Percentiles rank a stretch among this genome's conserved stretches.
These are phyloP conservation scores for Suhomyces sp. DNA, from an alignment of 805 yeast species.

Conservation along the genomic window DNA sequence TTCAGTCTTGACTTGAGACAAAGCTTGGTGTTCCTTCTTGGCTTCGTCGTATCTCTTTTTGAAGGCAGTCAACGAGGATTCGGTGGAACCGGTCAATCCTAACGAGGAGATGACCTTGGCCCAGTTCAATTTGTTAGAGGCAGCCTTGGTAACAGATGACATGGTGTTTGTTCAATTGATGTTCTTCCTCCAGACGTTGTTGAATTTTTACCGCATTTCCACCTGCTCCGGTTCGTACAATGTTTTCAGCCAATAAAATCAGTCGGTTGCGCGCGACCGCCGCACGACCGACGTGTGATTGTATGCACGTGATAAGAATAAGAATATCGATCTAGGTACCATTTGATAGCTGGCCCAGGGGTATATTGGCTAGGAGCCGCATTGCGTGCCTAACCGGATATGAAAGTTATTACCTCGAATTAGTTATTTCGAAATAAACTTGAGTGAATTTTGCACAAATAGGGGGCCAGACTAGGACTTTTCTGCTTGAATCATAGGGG, in stretches of 20 bases:
- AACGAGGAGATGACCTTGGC: constrained; percentile 81
- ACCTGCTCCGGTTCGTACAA: constrained; percentile 1
- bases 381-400: too few species aligned
- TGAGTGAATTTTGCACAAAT: neutral
- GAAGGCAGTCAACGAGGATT: constrained; percentile 82
- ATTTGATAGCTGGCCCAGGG: neutral
- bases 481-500: too few species aligned
- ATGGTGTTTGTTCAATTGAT: constrained; percentile 14
- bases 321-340: neutral
- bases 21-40: constrained; percentile 70
- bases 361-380: neutral
- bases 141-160: constrained; percentile 52
- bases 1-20: constrained; percentile 67
- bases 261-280: neutral
- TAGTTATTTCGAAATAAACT: too few species aligned
- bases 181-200: neutral
- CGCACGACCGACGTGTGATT: neutral
- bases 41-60: constrained; percentile 99
- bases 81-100: constrained; percentile 92
- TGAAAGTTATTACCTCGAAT: too few species aligned
- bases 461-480: neutral
- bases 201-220: constrained; percentile 1
- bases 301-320: neutral
- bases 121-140: constrained; percentile 92
- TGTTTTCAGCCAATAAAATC: neutral